Evolutionary conservation across 192 early-diverging fungal genomes (phyloP), one percentile per base, ranked within the genome.

Genomic region (Dispira parvispora): DNA sequence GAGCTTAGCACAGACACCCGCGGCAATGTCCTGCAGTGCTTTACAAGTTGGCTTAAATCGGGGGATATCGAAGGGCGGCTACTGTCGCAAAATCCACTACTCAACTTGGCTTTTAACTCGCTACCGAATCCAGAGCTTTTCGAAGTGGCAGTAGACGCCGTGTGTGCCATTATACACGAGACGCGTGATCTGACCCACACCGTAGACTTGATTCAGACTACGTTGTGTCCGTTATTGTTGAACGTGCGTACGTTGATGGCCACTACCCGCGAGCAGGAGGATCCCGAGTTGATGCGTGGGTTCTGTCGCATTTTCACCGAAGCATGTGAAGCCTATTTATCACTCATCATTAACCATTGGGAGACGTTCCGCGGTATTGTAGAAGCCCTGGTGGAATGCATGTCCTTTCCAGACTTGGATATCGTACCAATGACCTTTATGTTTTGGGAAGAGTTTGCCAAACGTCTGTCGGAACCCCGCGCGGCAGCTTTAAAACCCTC

Each of bases 341-440:
- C 71, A 11, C 78, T 90, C 38, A 84, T 97, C 32, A 80, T 84
- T 27, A 69, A 68, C 18, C 79, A 86, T 68, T 76, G 80, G 23
- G 77, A 84, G 9, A 75, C 78, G 2, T 96, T 90, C 65, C 69
- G 68, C 32, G 73, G 75, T 8, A 78, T 97, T n/a, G 75, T 96
- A 8, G 81, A 85, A 13, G 91, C 84, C 8, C 81, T 99, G 58
- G 79, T 88, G 9, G 77, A 84, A 53, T 96, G 92, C 63, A 87
- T 89, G 26, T 78, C 84, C 16, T 80, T 80, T 64, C 79, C 84
- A 16, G 87, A 86, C 58, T 71, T 92, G 16, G 94, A 97, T 38
- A 87, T 94, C 28, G 88, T 89, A 11, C 75, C 76, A 43, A 91
- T 96, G 78, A 89, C 92, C 21, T 95, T 95, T 73, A 75, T 82